Evolutionary conservation across 2,329 filamentous ascomycete genomes (phyloP).

Genomic region (Calonectria leucothoes): DNA sequence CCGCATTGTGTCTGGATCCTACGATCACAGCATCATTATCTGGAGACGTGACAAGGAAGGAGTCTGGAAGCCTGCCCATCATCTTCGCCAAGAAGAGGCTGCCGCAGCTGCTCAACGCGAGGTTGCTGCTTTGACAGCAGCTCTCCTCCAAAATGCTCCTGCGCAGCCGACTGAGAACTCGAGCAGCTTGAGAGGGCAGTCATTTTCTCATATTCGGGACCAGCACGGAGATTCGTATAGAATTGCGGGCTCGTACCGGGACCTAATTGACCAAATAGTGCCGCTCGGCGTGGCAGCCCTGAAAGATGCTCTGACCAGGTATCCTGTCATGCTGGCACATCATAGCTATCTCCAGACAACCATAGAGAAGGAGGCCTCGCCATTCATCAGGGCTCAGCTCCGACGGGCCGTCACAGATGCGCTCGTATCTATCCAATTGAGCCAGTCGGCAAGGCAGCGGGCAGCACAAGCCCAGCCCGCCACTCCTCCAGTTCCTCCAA

Average conservation of each 20-base stretch:
- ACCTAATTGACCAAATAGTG: slow-evolving; percentile 65
- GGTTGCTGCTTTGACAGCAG: slow-evolving; percentile 28
- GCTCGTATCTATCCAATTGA: slow-evolving; percentile 58
- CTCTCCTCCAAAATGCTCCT: neutral
- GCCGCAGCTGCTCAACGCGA: slow-evolving; percentile 60
- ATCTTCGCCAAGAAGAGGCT: slow-evolving; percentile 80
- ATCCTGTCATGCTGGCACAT: slow-evolving; percentile 62
- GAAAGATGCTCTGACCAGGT: slow-evolving; percentile 56
- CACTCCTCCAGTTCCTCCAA: neutral
- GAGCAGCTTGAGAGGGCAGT: neutral
- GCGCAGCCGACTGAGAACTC: slow-evolving; percentile 24
- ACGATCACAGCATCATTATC: slow-evolving; percentile 95
- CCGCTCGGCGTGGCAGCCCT: slow-evolving; percentile 61
- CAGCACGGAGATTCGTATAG: slow-evolving; percentile 42
- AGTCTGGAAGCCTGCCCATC: slow-evolving; percentile 83
- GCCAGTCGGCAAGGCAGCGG: slow-evolving; percentile 49
- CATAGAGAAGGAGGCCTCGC: slow-evolving; percentile 64
- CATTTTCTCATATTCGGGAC: slow-evolving; percentile 33
- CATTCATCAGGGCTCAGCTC: slow-evolving; percentile 60
- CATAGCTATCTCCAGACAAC: slow-evolving; percentile 60
- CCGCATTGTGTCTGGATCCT: slow-evolving; percentile 96
- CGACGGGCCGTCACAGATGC: slow-evolving; percentile 61
- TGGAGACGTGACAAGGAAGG: slow-evolving; percentile 91
- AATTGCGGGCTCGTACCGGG: slow-evolving; percentile 56
- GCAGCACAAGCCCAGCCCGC: slow-evolving; percentile 13